Conservation (phyloP, 257 asterid species). For the Asclepias syriaca region DNA sequence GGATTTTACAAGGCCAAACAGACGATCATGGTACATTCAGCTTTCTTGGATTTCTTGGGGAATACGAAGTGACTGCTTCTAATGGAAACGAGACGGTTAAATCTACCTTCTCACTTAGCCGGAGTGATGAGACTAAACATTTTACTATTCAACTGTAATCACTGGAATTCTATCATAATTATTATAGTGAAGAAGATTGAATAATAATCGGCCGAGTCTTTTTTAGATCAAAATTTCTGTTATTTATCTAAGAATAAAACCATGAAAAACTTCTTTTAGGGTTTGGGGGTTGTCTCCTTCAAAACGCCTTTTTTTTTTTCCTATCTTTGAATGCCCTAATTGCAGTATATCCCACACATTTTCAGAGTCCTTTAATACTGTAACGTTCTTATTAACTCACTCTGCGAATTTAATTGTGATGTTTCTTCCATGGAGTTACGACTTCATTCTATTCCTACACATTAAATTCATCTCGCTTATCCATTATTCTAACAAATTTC, state of each 20-base stretch:
- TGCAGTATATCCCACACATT: too few species aligned
- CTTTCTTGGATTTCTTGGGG: slow-evolving; percentile 50
- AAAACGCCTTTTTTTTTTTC: too few species aligned
- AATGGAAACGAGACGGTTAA: slow-evolving; percentile 15
- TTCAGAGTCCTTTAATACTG: not conserved
- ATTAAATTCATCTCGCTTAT: not conserved
- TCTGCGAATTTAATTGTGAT: not conserved
- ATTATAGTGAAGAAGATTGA: not conserved
- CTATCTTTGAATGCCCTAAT: too few species aligned
- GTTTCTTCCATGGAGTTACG: not conserved
- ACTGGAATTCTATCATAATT: not conserved
- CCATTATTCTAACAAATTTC: not conserved
- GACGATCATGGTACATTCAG: slow-evolving; percentile 44
- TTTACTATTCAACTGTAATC: slow-evolving; percentile 29
- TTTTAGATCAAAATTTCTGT: too few species aligned
- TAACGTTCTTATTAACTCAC: not conserved
- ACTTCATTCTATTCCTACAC: not conserved
- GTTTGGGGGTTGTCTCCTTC: too few species aligned
- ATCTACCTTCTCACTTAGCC: slow-evolving; percentile 39
- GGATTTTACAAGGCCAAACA: slow-evolving; percentile 31
- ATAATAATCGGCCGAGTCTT: not conserved
- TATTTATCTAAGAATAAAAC: too few species aligned
- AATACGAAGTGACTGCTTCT: slow-evolving; percentile 32
- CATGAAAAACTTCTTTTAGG: too few species aligned
- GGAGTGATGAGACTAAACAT: slow-evolving; percentile 40